Evolutionary conservation across 768 basidiomycete genomes (phyloP).

Genomic region (Tephrocybe sp.): DNA sequence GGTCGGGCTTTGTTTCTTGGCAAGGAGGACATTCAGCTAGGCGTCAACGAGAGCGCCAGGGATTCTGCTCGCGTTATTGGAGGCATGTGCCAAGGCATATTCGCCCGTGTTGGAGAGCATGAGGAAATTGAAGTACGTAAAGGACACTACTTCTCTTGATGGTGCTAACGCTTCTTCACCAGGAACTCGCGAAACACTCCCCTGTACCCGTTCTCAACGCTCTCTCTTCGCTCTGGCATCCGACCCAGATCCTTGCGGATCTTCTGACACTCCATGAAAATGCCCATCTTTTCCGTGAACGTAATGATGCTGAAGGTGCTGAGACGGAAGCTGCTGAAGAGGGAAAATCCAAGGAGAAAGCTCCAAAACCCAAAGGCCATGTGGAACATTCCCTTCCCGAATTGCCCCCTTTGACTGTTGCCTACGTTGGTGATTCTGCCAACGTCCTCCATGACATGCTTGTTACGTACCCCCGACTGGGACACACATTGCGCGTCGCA

Average conservation of each 20-base stretch:
- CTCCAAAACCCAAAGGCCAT: constrained; percentile 4
- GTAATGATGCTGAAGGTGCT: constrained; percentile 7
- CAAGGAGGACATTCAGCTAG: constrained; percentile 88
- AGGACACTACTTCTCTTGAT: neutral
- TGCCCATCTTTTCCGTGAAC: constrained; percentile 48
- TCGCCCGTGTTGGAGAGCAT: constrained; percentile 94
- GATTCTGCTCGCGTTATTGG: constrained; percentile 90
- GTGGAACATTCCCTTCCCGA: constrained; percentile 32
- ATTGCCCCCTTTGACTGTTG: constrained; percentile 81
- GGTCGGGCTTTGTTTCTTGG: constrained; percentile 92
- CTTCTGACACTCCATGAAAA: constrained; percentile 86
- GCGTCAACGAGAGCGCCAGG: constrained; percentile 86
- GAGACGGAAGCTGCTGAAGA: neutral
- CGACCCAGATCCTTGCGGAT: constrained; percentile 94
- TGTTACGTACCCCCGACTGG: constrained; percentile 89
- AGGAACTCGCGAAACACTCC: constrained; percentile 91
- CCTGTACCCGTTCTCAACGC: constrained; percentile 96
- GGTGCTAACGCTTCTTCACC: constrained; percentile 7
- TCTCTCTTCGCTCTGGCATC: constrained; percentile 94
- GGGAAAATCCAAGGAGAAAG: neutral
- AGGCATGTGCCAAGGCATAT: constrained; percentile 95
- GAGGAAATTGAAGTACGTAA: constrained; percentile 82
- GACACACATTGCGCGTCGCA: constrained; percentile 84
- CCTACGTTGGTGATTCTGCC: constrained; percentile 92
- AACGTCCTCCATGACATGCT: constrained; percentile 98